These are phyloP conservation scores for Eimeria necatrix DNA, from an alignment of 169 alveolate genomes.

Conservation along the genomic window DNA sequence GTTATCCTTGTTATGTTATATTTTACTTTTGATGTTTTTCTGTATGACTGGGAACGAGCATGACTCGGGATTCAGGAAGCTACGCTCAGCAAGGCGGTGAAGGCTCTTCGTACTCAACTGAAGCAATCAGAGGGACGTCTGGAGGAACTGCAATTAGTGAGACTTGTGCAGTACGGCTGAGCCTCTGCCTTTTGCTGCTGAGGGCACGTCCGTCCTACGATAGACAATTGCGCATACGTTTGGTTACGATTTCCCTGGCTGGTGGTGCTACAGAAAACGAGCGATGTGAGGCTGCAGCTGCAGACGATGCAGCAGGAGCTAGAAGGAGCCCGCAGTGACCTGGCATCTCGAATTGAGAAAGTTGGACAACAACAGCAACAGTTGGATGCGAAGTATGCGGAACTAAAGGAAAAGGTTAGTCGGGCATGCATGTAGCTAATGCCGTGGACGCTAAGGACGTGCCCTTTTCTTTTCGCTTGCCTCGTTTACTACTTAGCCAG, in stretches of 20 bases:
- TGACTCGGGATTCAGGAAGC: conserved; percentile 35
- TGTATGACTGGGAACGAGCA: not conserved
- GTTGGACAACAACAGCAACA: conserved; percentile 55
- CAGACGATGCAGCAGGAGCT: conserved; percentile 61
- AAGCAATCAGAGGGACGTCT: conserved; percentile 24
- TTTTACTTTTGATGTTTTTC: not conserved
- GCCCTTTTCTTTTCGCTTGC: too few relatives aligned
- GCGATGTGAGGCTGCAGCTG: conserved; percentile 58
- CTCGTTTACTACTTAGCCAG: too few relatives aligned
- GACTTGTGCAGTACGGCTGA: not conserved
- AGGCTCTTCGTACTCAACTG: conserved; percentile 51
- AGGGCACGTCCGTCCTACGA: not conserved
- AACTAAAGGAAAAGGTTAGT: conserved; percentile 41
- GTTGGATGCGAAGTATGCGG: conserved; percentile 13
- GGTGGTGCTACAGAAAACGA: conserved; percentile 36
- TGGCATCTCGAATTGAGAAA: conserved; percentile 13
- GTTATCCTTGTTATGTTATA: not conserved
- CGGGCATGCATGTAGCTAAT: not conserved
- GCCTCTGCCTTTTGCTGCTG: not conserved
- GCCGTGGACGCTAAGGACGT: too few relatives aligned
- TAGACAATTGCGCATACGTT: not conserved
- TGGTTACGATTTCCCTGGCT: not conserved
- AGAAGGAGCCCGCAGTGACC: conserved; percentile 55
- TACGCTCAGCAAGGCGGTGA: conserved; percentile 53
- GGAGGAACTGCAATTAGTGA: conserved; percentile 42